phyloP scores from a whole-genome alignment of 768 basidiomycete species.

The Russula ochroleuca region DNA sequence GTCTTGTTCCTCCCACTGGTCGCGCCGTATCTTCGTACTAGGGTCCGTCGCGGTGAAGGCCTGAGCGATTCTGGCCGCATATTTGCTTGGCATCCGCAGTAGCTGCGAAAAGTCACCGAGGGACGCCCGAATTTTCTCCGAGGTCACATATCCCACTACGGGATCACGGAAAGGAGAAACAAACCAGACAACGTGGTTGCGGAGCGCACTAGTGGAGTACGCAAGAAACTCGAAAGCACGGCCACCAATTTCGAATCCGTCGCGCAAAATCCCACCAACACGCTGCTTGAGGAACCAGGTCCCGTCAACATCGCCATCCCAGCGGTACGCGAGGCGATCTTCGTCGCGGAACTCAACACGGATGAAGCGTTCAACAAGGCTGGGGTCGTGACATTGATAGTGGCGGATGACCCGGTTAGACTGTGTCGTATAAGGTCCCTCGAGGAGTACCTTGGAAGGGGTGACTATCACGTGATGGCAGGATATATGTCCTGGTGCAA shows the following conservation, averaged over 20 bases:
- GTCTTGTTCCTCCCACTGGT: constrained; percentile 59
- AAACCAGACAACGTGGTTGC: constrained; percentile 81
- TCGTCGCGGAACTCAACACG: constrained; percentile 84
- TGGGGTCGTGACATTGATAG: constrained; percentile 38
- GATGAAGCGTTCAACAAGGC: constrained; percentile 62
- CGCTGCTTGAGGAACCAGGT: constrained; percentile 43
- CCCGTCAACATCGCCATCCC: constrained; percentile 63
- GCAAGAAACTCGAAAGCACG: constrained; percentile 74
- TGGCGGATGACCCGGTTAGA: constrained; percentile 76
- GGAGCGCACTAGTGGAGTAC: constrained; percentile 72
- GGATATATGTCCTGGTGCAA: constrained; percentile 41
- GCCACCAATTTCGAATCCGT: constrained; percentile 66
- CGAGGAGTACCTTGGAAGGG: constrained; percentile 64
- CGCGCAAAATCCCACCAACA: constrained; percentile 40
- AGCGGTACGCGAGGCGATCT: constrained; percentile 63
- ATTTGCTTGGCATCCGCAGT: constrained; percentile 58
- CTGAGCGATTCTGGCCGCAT: constrained; percentile 78
- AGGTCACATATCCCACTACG: constrained; percentile 44
- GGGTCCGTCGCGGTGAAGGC: constrained; percentile 79
- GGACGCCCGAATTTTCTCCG: constrained; percentile 52
- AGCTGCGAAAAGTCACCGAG: constrained; percentile 63
- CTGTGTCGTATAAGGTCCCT: constrained; percentile 70
- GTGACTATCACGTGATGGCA: constrained; percentile 74
- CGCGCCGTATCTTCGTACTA: constrained; percentile 50
- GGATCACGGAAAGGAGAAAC: constrained; percentile 55